Base-by-base conservation (phyloP, 1,284 basidiomycete genomes). In the Ceratobasidium sp. region DNA sequence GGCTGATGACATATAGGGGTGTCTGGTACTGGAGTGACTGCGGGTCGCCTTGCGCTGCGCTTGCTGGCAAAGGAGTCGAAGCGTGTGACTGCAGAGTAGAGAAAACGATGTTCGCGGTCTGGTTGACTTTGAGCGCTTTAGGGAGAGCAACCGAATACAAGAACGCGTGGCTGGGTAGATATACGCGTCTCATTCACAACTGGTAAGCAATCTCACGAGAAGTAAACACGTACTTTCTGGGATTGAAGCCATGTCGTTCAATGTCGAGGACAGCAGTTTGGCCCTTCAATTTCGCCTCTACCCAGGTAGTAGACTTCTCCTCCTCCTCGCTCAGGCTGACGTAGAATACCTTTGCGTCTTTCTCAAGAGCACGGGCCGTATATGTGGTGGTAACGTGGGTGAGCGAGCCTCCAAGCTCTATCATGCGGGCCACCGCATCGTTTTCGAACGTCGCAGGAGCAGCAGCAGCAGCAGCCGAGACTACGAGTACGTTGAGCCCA, bases 351-450 rank as follows among this genome's bases (percentile, higher is more conserved):
- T 84, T 85, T 9, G 88, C 85, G 57, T 83, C 85, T 74, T 88
- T 82, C 75, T 87, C 85, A 32, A 91, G 84, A 58, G 92, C 87
- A 80, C 89, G 92, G 79, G 93, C 86, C 21, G 92, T 90, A 81
- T 92, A 97, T 71, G 93, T 92, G 59, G 95, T 96, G 59, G 89
- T 92, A 83, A 94, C 88, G 81, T 91, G 89, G 67, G 93, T 90
- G 30, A 93, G 86, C 34, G 94, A 85, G 73, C 95, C 95, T 48
- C 92, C 93, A 48, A 97, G 90, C 78, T 97, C 95, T 75, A 95
- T 84, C 10, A 91, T 90, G 77, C 93, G 90, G 26, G 94, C 91
- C 75, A 97, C 85, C 73, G 90, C 92, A 21, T 90, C 92, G 78
- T 97, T 96, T 85, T 93, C 88, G 82, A 92, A 97, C 3, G 88